Evolutionary conservation across 495 filamentous ascomycete genomes (phyloP), one percentile per base, ranked within the genome.

Genomic region (Aspergillus ellipticus): DNA sequence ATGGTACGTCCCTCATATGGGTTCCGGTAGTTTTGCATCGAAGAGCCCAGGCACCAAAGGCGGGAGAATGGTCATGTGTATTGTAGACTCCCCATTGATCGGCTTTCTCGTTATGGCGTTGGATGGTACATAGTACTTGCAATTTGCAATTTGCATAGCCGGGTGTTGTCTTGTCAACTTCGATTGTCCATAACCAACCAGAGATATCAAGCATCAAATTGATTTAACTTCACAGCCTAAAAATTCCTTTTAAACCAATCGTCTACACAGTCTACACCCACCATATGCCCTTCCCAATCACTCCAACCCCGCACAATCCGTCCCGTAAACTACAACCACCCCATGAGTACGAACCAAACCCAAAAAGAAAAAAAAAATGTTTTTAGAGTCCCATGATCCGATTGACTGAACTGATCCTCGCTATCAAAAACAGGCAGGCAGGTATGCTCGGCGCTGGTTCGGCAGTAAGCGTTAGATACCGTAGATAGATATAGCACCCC

Each of bases 1-100:
- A 78, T 76, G 73, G 54, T 67, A 7, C 66, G 66, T 26, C 73
- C 75, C 10, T 67, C 75, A 11, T 76, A 76, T 45, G 62, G 56
- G 15, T 77, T 78, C 57, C 74, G 75, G 24, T 78, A 67, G 42
- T 39, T 39, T 20, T 41, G 33, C 15, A 28, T 17, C 2, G 19
- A 17, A 21, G 42, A 7, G 24, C 3, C 24, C 24, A 4, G 7
- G 4, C 24, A 28, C 24, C 24, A 28, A 4, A 7, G 3, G 24
- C 24, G 24, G 24, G 7, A n/a, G n/a, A n/a, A n/a, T n/a, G n/a
- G n/a, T n/a, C n/a, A n/a, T n/a, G n/a, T n/a, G n/a, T n/a, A n/a
- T n/a, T n/a, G n/a, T n/a, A n/a, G n/a, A n/a, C n/a, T n/a, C n/a
- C n/a, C n/a, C 24, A 28, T 28, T 28, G 24, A 4, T 22, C 1